Conservation (phyloP, 2,329 filamentous ascomycete genomes). For the Chaetomiaceae sp. region DNA sequence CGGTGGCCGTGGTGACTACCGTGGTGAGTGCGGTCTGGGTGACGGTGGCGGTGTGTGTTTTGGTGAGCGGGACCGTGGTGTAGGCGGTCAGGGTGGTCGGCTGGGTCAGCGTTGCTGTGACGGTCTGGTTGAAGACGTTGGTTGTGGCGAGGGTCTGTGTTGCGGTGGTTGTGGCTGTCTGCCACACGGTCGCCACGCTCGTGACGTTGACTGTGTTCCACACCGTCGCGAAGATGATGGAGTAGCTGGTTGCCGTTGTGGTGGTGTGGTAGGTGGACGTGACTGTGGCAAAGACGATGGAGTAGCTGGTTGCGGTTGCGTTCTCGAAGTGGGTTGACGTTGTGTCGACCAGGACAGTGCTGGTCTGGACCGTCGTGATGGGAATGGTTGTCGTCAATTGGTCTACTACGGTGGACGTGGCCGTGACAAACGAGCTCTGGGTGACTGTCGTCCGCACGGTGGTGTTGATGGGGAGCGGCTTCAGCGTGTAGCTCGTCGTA, state of each 20-base stretch:
- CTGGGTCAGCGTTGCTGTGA: constrained; percentile 10
- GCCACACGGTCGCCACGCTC: constrained; percentile 12
- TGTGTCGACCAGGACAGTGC: constrained; percentile 7
- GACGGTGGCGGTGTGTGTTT: neutral
- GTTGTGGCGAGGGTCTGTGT: constrained; percentile 12
- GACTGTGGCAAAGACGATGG: constrained; percentile 19
- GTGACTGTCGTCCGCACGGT: neutral
- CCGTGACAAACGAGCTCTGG: neutral
- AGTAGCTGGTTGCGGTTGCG: constrained; percentile 13
- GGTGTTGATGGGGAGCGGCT: constrained; percentile 7
- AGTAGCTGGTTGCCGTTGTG: constrained; percentile 13
- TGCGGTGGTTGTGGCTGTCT: constrained; percentile 8
- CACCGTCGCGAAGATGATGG: constrained; percentile 18
- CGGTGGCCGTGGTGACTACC: neutral
- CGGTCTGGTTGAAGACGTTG: constrained; percentile 9
- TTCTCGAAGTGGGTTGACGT: constrained; percentile 10
- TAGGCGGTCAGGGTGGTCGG: constrained; percentile 6
- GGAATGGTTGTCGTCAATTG: constrained; percentile 5
- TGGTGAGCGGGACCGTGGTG: constrained; percentile 1
- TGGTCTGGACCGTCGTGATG: constrained; percentile 9
- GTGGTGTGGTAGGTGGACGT: constrained; percentile 8
- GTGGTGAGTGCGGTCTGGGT: neutral
- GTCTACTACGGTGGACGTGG: constrained; percentile 1
- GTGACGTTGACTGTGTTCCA: constrained; percentile 19
- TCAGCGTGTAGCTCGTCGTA: neutral